Conservation (phyloP, 192 early-diverging fungal genomes). For the Backusella australiensis region DNA sequence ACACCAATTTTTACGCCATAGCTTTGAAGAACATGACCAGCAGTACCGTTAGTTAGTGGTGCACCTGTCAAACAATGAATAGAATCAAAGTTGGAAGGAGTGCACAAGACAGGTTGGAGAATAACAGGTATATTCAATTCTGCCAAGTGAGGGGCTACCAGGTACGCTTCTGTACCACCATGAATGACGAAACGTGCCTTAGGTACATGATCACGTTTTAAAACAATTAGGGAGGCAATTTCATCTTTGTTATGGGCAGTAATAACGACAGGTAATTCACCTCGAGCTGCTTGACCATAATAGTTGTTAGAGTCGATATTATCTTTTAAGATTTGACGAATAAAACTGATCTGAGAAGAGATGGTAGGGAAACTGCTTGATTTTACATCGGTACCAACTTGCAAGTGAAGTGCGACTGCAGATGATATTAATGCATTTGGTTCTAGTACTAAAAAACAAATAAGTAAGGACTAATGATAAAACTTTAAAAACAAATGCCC, state of each 20-base stretch:
- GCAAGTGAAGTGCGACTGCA: constrained; percentile 57
- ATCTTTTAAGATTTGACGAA: constrained; percentile 41
- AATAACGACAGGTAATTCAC: constrained; percentile 51
- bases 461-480: neutral
- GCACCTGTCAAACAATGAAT: constrained; percentile 59
- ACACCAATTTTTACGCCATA: constrained; percentile 63
- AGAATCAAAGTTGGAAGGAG: constrained; percentile 60
- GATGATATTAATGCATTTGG: constrained; percentile 46
- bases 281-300: constrained; percentile 41
- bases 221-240: constrained; percentile 59
- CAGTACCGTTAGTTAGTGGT: constrained; percentile 49
- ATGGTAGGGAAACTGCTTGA: constrained; percentile 44
- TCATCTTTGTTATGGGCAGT: constrained; percentile 56
- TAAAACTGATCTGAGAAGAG: constrained; percentile 50
- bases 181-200: constrained; percentile 47
- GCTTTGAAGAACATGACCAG: constrained; percentile 49
- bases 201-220: constrained; percentile 54
- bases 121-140: constrained; percentile 58
- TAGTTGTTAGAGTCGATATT: constrained; percentile 31
- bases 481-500: neutral
- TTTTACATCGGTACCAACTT: constrained; percentile 49
- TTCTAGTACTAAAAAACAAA: constrained; percentile 21
- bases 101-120: constrained; percentile 61
- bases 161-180: constrained; percentile 65
- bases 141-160: constrained; percentile 60